phyloP scores from a whole-genome alignment of 2,329 filamentous ascomycete species.

The Cladosporium sp. region DNA sequence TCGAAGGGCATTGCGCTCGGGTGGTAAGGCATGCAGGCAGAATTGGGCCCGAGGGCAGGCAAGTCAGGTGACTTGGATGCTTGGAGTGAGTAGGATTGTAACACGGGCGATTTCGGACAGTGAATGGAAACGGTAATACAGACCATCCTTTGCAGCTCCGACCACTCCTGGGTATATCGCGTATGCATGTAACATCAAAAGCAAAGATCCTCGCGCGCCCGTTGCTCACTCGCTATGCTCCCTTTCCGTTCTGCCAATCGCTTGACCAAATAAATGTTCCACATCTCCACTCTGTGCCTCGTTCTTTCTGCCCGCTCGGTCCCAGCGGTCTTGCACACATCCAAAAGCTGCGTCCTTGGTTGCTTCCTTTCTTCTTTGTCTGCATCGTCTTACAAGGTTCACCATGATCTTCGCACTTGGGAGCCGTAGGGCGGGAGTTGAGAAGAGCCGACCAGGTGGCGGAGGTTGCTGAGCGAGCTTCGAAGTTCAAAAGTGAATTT shows the following conservation, averaged over 20 bases:
- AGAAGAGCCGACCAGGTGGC: slow-evolving; percentile 80
- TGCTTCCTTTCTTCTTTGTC: slow-evolving; percentile 87
- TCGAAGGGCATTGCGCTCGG: not conserved
- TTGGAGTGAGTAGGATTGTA: not conserved
- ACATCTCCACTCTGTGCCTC: slow-evolving; percentile 82
- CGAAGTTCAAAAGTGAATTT: slow-evolving; percentile 16
- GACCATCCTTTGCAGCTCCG: not conserved
- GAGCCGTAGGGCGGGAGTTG: slow-evolving; percentile 65
- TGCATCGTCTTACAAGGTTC: slow-evolving; percentile 81
- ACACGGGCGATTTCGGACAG: not conserved
- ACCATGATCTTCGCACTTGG: slow-evolving; percentile 77
- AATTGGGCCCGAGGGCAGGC: not conserved
- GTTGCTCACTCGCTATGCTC: not conserved
- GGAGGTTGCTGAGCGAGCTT: slow-evolving; percentile 31
- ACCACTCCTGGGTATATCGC: slow-evolving; percentile 5
- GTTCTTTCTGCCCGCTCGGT: slow-evolving; percentile 81
- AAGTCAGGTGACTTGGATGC: not conserved
- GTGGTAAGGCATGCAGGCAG: not conserved
- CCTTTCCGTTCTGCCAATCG: slow-evolving; percentile 54
- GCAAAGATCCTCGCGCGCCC: not conserved
- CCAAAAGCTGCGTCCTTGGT: slow-evolving; percentile 69
- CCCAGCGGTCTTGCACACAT: slow-evolving; percentile 75
- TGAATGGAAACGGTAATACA: not conserved
- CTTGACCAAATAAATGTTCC: slow-evolving; percentile 75
- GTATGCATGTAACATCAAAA: not conserved